Base-by-base conservation (phyloP, 345 rosid species). In the Punica granatum region DNA sequence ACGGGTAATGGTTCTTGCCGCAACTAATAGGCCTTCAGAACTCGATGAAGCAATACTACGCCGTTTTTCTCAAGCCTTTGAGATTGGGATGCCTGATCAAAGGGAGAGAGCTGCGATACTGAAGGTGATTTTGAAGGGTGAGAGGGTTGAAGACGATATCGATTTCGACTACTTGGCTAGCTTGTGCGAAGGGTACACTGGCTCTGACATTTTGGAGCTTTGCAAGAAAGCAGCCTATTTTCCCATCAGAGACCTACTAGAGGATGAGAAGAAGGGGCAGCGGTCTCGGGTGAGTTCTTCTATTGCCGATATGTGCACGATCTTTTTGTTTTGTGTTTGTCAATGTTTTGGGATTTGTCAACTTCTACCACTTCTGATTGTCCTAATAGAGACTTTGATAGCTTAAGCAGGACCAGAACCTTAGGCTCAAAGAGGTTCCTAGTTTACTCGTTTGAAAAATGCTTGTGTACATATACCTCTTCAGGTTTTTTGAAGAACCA, bases 181-280 rank as follows among this genome's bases (percentile, higher is more conserved):
- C 48, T 76, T 88, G 74, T 87, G 95, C 34, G 88, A 88, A 69
- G 97, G 96, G 53, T 94, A 76, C 73, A 86, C 98, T 0, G 99
- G 99, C 53, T 94, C 99, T 35, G 96, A 94, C 79, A 89, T 94
- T 64, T 90, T 94, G 51, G 98, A 94, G 70, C 92, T 89, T 49
- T 94, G 99, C 85, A 94, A 94, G 82, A 91, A 91, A 72, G 98
- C 98, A 0, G 99, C 98, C 18, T 94, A 91, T 84, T 88, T 83
- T 69, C 85, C 97, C 56, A 81, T 94, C 62, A 86, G 96, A 78
- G 97, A 94, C 56, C 74, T 91, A 42, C 67, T 94, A 63, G 90
- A 89, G 39, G 83, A 85, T 73, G 99, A 94, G 82, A 87, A 82
- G 74, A 86, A 83, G n/a, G 99, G 99, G 60, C 89, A 73, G 72